Base-by-base conservation (phyloP, 495 filamentous ascomycete genomes). In the Podospora bellae-mahoneyi region DNA sequence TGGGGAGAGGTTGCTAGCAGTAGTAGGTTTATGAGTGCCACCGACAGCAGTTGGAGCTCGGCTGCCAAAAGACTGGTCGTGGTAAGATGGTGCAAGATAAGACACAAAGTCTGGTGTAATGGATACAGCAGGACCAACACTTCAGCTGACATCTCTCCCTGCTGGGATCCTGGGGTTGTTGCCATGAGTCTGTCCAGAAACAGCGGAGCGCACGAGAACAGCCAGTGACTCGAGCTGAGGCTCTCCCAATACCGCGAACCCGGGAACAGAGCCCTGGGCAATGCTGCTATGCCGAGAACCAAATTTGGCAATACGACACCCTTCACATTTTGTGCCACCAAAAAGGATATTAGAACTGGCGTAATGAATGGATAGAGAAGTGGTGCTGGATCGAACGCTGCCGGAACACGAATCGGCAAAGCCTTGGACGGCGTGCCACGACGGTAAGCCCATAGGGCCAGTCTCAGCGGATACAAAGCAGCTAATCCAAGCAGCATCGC, bases 331-430 rank as follows among this genome's bases (percentile, higher is more conserved):
- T 84, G 81, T 28, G 87, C 84, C n/a, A 97, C 82, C 18, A 93
- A 90, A 5, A 95, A 76, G 4, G 95, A 89, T 48, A 96, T 89
- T 20, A 92, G 83, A 7, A 95, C 72, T 2, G 95, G 92, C 7
- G 97, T 82, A 0, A 90, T 70, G 1, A 89, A 81, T 2, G 95
- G 96, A 73, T 98, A 99, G 20, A 99, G 81, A 9, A 98, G 80
- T 5, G 95, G 92, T 18, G 95, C 95, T 2, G 93, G 95, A 73
- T 99, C 95, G 76, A 98, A 97, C 28, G 84, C 82, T 15, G 88
- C 74, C 1, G 92, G 91, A 19, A 96, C 80, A 16, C 59, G 81
- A 77, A 86, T 63, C 3, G 81, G 78, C 26, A 83, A 64, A 32
- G 56, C 78, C 59, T 65, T 74, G 19, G 75, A 76, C 2, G 81